phyloP scores from a whole-genome alignment of 2,329 filamentous ascomycete genomes.

The Fusarium phyllophilum region DNA sequence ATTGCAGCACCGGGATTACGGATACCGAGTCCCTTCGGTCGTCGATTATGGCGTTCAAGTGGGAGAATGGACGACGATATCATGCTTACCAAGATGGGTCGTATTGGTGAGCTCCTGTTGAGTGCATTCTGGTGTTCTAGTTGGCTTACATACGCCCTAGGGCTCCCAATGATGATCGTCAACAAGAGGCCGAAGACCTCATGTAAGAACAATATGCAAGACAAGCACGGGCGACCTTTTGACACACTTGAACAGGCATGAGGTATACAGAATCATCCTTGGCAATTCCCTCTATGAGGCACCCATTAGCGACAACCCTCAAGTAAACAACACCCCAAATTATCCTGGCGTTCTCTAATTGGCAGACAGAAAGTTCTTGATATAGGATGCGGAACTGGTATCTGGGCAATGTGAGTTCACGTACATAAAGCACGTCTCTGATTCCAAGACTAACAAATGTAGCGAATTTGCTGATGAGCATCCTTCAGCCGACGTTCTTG shows the following conservation, averaged over 20 bases:
- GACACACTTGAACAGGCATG: conserved; percentile 24
- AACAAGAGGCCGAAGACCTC: conserved; percentile 45
- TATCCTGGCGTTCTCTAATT: rapidly evolving
- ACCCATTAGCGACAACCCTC: conserved; percentile 45
- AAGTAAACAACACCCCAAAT: not conserved
- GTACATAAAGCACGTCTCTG: rapidly evolving
- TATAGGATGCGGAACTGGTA: conserved; percentile 51
- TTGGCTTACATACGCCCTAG: conserved; percentile 17
- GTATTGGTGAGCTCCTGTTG: conserved; percentile 39
- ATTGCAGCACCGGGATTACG: conserved; percentile 7
- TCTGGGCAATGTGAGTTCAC: conserved; percentile 48
- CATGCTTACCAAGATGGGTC: conserved; percentile 58
- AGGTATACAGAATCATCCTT: conserved; percentile 44
- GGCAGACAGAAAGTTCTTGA: conserved; percentile 36
- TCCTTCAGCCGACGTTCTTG: conserved; percentile 59
- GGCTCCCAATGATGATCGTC: conserved; percentile 44
- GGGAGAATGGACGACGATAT: conserved; percentile 61
- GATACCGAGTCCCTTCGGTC: conserved; percentile 34
- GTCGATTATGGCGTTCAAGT: conserved; percentile 44
- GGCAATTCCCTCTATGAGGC: conserved; percentile 47
- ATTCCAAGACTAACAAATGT: not conserved
- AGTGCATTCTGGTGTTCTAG: rapidly evolving
- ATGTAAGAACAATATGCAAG: not conserved
- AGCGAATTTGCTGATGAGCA: conserved; percentile 52
- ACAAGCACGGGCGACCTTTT: rapidly evolving